These are phyloP conservation scores for Diaporthe capsici DNA, from an alignment of 2,329 filamentous ascomycete genomes.

Conservation along the genomic window DNA sequence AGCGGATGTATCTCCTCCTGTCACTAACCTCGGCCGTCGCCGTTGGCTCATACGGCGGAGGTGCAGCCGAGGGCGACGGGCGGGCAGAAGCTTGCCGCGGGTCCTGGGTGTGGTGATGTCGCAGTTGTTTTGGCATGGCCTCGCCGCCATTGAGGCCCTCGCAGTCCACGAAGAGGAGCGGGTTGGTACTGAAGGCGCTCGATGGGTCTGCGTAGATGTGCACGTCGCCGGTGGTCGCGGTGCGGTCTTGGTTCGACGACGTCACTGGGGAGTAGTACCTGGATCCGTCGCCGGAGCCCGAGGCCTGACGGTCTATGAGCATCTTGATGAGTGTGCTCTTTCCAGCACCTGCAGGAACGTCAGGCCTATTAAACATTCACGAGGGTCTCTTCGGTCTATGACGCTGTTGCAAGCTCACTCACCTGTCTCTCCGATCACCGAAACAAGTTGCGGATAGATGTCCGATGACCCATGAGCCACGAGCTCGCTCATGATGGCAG, in stretches of 20 bases:
- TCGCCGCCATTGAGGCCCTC: slow-evolving; percentile 28
- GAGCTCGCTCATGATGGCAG: slow-evolving; percentile 23
- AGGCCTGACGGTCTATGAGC: slow-evolving; percentile 18
- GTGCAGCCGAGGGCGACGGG: neutral
- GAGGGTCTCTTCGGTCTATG: too few species aligned
- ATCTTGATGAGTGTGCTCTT: slow-evolving; percentile 27
- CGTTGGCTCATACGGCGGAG: neutral
- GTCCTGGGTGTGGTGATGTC: slow-evolving; percentile 14
- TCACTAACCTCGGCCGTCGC: too few species aligned
- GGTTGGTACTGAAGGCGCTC: neutral
- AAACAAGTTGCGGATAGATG: slow-evolving; percentile 20
- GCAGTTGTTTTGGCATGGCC: slow-evolving; percentile 12
- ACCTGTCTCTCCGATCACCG: slow-evolving; percentile 16
- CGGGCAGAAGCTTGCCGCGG: neutral
- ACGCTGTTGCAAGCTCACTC: neutral
- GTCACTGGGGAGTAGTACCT: slow-evolving; percentile 26
- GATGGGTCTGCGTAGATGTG: slow-evolving; percentile 30
- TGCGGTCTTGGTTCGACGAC: slow-evolving; percentile 20
- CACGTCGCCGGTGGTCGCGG: slow-evolving; percentile 17
- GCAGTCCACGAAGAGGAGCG: slow-evolving; percentile 21
- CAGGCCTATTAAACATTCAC: too few species aligned
- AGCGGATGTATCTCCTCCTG: neutral
- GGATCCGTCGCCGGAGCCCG: neutral
- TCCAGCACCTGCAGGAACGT: neutral
- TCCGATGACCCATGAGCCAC: neutral